Percentiles rank a stretch among this genome's conserved stretches.
Evolutionary conservation across 1,284 basidiomycete genomes (phyloP).

Genomic region (Rhodotorula sp.): DNA sequence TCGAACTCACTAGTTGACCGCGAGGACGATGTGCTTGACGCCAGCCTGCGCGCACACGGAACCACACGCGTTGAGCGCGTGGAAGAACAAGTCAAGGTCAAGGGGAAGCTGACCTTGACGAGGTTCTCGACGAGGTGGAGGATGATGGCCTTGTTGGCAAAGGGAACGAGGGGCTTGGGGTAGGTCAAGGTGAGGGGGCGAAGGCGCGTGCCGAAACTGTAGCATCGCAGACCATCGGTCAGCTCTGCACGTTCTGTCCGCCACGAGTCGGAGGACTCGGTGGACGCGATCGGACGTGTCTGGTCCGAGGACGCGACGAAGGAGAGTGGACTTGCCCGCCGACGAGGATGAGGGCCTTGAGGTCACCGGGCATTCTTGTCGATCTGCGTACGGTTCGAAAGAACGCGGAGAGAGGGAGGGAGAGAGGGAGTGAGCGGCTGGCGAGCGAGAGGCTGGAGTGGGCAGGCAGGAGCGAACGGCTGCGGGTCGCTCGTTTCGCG

Average conservation of each 20-base stretch:
- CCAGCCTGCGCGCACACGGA: constrained; percentile 49
- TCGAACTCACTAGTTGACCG: constrained; percentile 48
- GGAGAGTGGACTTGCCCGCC: constrained; percentile 29
- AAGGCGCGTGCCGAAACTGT: constrained; percentile 55
- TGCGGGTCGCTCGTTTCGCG: not conserved
- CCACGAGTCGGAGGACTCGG: too few species aligned
- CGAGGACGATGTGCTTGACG: constrained; percentile 58
- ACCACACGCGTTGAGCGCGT: not conserved
- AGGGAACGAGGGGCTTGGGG: constrained; percentile 56
- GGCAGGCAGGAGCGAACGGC: not conserved
- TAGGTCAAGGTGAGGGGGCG: constrained; percentile 56
- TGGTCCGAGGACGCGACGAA: not conserved
- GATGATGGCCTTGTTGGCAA: constrained; percentile 44
- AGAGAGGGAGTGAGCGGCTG: not conserved
- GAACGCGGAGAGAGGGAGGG: not conserved
- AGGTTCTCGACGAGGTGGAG: constrained; percentile 58
- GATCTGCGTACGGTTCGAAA: not conserved
- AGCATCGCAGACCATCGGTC: not conserved
- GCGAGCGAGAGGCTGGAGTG: too few species aligned
- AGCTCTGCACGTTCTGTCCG: not conserved
- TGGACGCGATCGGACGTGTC: constrained; percentile 2
- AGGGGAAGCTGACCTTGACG: constrained; percentile 51
- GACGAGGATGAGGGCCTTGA: constrained; percentile 43
- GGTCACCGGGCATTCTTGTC: constrained; percentile 26
- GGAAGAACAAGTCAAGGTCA: not conserved